phyloP scores from a whole-genome alignment of 495 filamentous ascomycete species.

The Chlorociboria aeruginascens region DNA sequence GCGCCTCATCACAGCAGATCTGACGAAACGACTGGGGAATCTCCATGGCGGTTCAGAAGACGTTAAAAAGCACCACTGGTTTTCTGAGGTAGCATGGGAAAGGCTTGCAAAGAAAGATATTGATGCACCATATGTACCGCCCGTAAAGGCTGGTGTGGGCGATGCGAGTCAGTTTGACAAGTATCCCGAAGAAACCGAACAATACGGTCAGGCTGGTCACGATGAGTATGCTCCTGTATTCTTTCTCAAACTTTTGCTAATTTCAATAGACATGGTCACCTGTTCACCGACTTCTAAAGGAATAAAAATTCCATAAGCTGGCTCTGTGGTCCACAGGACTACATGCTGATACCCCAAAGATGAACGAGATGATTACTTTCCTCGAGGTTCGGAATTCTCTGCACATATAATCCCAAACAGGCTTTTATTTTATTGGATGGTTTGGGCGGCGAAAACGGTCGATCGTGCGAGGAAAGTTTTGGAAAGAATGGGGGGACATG shows the following conservation, averaged over 20 bases:
- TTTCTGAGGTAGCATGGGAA: slow-evolving; percentile 96
- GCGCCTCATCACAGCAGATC: slow-evolving; percentile 83
- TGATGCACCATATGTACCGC: slow-evolving; percentile 96
- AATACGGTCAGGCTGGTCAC: slow-evolving; percentile 63
- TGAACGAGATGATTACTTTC: not conserved
- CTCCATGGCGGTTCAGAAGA: slow-evolving; percentile 84
- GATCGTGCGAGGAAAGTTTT: no score
- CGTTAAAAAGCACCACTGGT: slow-evolving; percentile 93
- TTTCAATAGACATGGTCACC: slow-evolving; percentile 47
- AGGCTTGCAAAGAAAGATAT: slow-evolving; percentile 88
- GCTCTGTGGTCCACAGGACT: not conserved
- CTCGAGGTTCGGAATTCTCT: not conserved
- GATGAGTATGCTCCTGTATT: slow-evolving; percentile 61
- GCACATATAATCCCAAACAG: slow-evolving; percentile 1
- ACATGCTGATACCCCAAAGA: not conserved
- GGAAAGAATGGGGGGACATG: not conserved
- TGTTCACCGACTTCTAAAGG: slow-evolving; percentile 61
- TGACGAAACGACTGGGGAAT: slow-evolving; percentile 92
- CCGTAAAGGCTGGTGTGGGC: slow-evolving; percentile 81
- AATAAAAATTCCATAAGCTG: not conserved
- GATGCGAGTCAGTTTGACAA: slow-evolving; percentile 97
- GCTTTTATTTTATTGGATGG: not conserved
- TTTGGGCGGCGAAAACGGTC: slow-evolving; percentile 3
- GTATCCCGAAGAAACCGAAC: slow-evolving; percentile 92
- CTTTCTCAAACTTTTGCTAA: not conserved